Base-by-base conservation (phyloP, 495 filamentous ascomycete genomes). In the Glutinoglossum americanum region DNA sequence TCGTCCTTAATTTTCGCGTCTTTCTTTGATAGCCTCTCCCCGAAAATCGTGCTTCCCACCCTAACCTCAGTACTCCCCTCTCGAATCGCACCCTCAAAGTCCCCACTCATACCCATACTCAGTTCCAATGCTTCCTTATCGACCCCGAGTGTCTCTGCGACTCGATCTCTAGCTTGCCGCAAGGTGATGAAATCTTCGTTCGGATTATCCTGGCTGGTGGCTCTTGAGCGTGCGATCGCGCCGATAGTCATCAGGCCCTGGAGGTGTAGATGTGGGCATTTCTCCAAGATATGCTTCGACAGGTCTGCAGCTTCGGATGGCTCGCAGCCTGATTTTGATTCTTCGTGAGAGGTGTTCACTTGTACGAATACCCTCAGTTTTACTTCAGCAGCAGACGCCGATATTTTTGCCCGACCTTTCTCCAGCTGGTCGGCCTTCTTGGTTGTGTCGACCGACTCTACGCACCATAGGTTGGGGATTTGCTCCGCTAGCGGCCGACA, bases 221-320 rank as follows among this genome's bases (percentile, higher is more conserved):
- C 84, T 62, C 77, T 72, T 27, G 82, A 88, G 57, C 89, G 69
- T 54, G 87, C 89, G 64, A 98, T 92, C 19, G 88, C 87, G 0
- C 92, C 92, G 64, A 98, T 97, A 0, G 92, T 98, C 92, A 98
- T 98, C 5, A 98, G 65, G 0, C 92, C 92, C 56, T 83, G 74
- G 21, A 98, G 66, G 45, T 77, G 71, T 32, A 98, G 69, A 65
- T 82, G 74, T 1, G 82, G 81, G 70, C 89, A 94, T 37, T 76
- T 67, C 25, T 81, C 74, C 6, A 74, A 68, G 47, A 94, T 77
- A 65, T 82, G 77, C 37, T 41, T 41, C 5, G 37, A 41, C 5
- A 13, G 84, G 71, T 26, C 30, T 9, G 75, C 72, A 33, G 0
- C 67, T 0, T 66, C 68, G 3, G 21, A 51, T 0, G 89, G 92